Conservation (phyloP, 164 flowering plant species). For the Magnolia officinalis region DNA sequence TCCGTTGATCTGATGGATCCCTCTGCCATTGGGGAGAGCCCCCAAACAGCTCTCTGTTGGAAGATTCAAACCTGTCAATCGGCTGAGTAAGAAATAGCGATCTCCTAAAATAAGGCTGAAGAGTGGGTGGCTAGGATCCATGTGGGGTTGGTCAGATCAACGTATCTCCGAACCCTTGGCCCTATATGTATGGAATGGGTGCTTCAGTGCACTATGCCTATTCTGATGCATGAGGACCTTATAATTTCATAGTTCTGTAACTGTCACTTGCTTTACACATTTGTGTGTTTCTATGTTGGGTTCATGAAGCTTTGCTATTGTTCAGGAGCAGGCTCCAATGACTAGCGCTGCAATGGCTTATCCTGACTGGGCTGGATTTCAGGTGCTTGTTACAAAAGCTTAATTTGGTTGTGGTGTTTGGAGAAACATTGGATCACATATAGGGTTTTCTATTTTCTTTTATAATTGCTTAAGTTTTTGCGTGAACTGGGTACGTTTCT, state of each 20-base stretch:
- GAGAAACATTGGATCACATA: no score
- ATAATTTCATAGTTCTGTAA: background rate
- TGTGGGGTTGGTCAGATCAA: background rate
- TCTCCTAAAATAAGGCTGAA: no score
- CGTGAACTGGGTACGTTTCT: background rate
- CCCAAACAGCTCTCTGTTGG: no score
- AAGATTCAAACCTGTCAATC: no score
- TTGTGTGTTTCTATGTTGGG: background rate
- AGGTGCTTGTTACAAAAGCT: conserved; percentile 35
- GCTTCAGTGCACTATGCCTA: background rate
- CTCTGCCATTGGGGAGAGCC: background rate
- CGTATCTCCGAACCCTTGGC: background rate
- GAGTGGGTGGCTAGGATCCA: no score
- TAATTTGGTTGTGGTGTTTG: background rate
- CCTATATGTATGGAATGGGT: background rate
- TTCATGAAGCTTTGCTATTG: conserved; percentile 1
- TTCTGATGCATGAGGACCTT: background rate
- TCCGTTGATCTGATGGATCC: background rate
- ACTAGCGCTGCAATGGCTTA: conserved; percentile 48
- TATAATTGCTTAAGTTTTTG: background rate
- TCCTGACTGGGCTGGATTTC: conserved; percentile 91
- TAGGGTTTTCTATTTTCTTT: background rate
- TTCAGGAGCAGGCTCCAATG: conserved; percentile 65
- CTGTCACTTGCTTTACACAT: background rate
- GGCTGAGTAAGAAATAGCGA: no score